A percentile compares a stretch with the other conserved stretches of the same genome.
Evolutionary conservation across 2,329 filamentous ascomycete species (phyloP).

Genomic region (Talaromyces pinophilus): DNA sequence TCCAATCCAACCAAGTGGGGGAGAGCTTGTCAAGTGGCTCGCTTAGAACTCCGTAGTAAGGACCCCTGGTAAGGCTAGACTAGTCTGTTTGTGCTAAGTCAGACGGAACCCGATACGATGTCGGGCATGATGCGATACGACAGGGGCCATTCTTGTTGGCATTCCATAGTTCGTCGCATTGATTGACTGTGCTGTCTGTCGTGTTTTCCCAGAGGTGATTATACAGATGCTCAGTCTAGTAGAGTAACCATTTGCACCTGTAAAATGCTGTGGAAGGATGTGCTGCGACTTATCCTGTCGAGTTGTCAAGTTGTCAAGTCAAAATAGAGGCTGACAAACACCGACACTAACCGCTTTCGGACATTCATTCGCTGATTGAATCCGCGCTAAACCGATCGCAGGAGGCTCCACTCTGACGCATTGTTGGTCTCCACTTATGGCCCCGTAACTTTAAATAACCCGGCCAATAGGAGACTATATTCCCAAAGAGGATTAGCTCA

Average conservation of each 20-base stretch:
- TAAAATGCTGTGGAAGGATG: background rate
- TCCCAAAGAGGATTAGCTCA: background rate
- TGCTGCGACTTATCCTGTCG: background rate
- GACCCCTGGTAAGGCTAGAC: slow-evolving; percentile 3
- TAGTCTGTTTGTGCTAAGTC: background rate
- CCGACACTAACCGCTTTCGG: background rate
- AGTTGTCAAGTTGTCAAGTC: background rate
- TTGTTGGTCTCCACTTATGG: background rate
- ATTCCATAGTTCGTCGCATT: background rate
- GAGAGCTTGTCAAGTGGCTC: background rate
- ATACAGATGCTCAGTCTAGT: background rate
- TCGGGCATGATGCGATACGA: background rate
- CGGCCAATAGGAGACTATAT: slow-evolving; percentile 14
- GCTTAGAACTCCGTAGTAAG: background rate
- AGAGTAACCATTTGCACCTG: background rate
- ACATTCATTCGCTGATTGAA: background rate
- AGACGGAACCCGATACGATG: background rate
- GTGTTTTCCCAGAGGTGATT: too few relatives aligned
- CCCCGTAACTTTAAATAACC: background rate
- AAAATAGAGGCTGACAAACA: background rate
- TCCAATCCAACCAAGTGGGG: background rate
- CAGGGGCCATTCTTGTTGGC: background rate
- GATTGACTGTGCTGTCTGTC: too few relatives aligned
- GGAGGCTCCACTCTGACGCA: background rate
- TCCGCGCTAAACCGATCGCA: background rate